These are phyloP conservation scores for Phylloporus rhodoxanthus DNA, from an alignment of 768 basidiomycete genomes.

Conservation along the genomic window DNA sequence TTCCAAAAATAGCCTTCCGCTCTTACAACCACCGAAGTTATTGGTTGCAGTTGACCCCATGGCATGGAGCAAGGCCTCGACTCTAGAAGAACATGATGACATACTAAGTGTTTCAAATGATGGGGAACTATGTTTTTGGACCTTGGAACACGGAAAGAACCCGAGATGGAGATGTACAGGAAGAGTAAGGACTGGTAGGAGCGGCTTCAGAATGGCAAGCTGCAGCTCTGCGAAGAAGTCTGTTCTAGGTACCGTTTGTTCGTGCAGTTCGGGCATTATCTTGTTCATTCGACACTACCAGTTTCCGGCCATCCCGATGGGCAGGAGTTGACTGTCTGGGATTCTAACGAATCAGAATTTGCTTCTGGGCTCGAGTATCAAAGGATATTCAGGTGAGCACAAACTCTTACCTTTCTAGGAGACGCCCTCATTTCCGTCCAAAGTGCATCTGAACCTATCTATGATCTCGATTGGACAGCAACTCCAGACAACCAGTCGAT, in stretches of 20 bases:
- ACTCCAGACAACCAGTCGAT: slow-evolving; percentile 88
- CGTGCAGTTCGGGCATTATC: not conserved
- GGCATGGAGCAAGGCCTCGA: slow-evolving; percentile 59
- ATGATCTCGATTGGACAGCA: slow-evolving; percentile 90
- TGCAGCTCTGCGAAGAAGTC: slow-evolving; percentile 93
- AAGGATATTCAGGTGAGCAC: slow-evolving; percentile 50
- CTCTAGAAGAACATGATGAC: slow-evolving; percentile 58
- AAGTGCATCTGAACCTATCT: slow-evolving; percentile 49
- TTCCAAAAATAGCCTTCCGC: slow-evolving; percentile 49
- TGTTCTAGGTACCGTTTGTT: slow-evolving; percentile 58
- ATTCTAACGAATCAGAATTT: slow-evolving; percentile 91
- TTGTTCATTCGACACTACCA: slow-evolving; percentile 24
- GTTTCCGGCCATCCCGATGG: slow-evolving; percentile 58
- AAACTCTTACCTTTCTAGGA: not conserved
- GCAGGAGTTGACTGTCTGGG: slow-evolving; percentile 91
- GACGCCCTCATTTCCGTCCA: not conserved
- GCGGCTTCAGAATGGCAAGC: slow-evolving; percentile 59
- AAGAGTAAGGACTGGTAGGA: slow-evolving; percentile 64
- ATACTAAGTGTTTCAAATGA: slow-evolving; percentile 70
- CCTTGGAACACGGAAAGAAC: slow-evolving; percentile 40
- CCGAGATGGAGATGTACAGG: slow-evolving; percentile 64
- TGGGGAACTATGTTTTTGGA: slow-evolving; percentile 88
- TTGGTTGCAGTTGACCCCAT: slow-evolving; percentile 84
- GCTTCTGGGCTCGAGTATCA: slow-evolving; percentile 82
- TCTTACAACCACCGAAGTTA: slow-evolving; percentile 40